Base-by-base conservation (phyloP, 768 basidiomycete species). In the Termitomyces heimii region DNA sequence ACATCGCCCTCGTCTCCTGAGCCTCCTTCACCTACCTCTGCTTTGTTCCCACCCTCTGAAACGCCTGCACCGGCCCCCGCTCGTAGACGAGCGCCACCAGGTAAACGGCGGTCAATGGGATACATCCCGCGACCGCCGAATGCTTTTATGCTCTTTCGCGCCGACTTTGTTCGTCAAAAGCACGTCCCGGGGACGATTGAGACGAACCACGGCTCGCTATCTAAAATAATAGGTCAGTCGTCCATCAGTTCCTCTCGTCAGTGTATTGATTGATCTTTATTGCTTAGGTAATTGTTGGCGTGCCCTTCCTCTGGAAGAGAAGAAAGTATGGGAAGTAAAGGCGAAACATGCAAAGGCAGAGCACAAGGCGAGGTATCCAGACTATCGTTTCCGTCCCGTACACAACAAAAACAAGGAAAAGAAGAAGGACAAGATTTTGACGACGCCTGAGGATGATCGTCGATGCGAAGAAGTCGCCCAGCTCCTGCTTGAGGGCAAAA, bases 71-170 rank as follows among this genome's bases (percentile, higher is more conserved):
- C 73, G 12, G 64, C 75, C 0, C 69, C 75, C 3, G 63, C 77
- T 0, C 75, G 80, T 47, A 73, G 79, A 60, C 79, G 83, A 0
- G 72, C 67, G 2, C 84, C 84, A 1, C 84, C 82, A 0, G 83
- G 82, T 58, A 88, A 85, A 73, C 79, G 84, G 47, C 77, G 79
- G 52, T 75, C 73, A 61, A 78, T 71, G 57, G 83, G 73, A 14
- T 88, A 92, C 66, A 88, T 92, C 49, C 89, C 89, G 3, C 82
- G 89, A 22, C 89, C 89, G 1, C 87, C 89, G 5, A 92, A 92
- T 60, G 89, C 89, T 9, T 92, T 92, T 75, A 92, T 92, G 77
- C 79, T 92, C 62, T 92, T 92, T 76, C 82, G 89, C 55, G 88
- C 88, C 4, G 85, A 88, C 49, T 90, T 91, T 71, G 87, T 91